Evolutionary conservation across 2,329 filamentous ascomycete species (phyloP).

Genomic region (Trichophyton mentagrophytes): DNA sequence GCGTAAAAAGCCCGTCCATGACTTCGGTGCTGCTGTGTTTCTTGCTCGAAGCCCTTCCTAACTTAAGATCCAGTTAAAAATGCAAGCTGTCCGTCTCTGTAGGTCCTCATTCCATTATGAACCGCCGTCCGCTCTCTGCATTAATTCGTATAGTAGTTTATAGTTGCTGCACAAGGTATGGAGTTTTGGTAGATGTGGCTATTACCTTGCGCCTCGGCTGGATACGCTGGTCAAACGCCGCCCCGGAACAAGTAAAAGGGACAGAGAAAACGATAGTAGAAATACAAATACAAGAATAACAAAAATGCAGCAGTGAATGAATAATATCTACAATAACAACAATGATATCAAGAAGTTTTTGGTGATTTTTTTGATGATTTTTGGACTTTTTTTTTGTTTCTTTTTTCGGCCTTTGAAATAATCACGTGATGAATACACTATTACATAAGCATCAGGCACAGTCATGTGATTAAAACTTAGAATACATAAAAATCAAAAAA

Average conservation of each 20-base stretch:
- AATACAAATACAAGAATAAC: background rate
- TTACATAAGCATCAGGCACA: background rate
- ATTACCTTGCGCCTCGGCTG: background rate
- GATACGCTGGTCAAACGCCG: background rate
- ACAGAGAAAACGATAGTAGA: background rate
- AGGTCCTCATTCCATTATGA: background rate
- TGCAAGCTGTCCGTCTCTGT: background rate
- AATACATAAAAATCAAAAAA: background rate
- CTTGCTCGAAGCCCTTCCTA: background rate
- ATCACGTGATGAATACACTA: background rate
- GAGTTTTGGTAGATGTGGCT: background rate
- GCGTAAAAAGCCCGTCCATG: constrained; percentile 52
- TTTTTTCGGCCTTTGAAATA: background rate
- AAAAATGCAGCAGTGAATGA: background rate
- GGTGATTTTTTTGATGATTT: background rate
- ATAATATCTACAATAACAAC: background rate
- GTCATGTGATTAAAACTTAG: background rate
- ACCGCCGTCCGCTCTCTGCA: background rate
- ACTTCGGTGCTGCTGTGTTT: constrained; percentile 23
- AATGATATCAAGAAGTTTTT: background rate
- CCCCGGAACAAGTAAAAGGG: background rate
- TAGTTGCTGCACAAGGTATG: background rate
- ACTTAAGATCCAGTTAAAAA: background rate
- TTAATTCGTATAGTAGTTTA: background rate
- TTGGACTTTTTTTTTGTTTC: background rate